phyloP scores from a whole-genome alignment of 768 basidiomycete species.

The Lactarius evosmus region DNA sequence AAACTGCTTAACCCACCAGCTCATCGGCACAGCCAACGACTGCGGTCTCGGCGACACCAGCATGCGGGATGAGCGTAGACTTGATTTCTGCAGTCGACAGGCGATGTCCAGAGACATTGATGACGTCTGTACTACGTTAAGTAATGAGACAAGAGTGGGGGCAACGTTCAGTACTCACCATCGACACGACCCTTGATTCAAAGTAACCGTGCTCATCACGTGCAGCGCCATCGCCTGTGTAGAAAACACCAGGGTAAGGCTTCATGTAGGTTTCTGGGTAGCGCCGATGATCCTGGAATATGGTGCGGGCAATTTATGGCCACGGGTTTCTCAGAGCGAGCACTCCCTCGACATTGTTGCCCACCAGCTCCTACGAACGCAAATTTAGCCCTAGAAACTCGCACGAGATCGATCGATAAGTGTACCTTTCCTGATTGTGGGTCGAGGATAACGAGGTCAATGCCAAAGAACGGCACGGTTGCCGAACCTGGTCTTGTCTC shows the following conservation, averaged over 20 bases:
- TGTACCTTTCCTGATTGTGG: slow-evolving; percentile 66
- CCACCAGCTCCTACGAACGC: slow-evolving; percentile 53
- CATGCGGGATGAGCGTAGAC: slow-evolving; percentile 91
- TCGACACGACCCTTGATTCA: slow-evolving; percentile 99
- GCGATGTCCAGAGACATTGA: slow-evolving; percentile 97
- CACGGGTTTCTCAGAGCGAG: slow-evolving; percentile 83
- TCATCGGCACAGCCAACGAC: slow-evolving; percentile 87
- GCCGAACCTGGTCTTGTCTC: slow-evolving; percentile 95
- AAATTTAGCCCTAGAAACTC: neutral
- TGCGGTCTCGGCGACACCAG: slow-evolving; percentile 94
- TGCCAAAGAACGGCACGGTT: slow-evolving; percentile 97
- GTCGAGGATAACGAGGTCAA: slow-evolving; percentile 85
- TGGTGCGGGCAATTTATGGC: slow-evolving; percentile 93
- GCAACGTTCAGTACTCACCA: slow-evolving; percentile 45
- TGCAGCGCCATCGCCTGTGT: slow-evolving; percentile 96
- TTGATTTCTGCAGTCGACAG: slow-evolving; percentile 98
- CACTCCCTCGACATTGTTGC: slow-evolving; percentile 87
- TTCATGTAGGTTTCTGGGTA: slow-evolving; percentile 77
- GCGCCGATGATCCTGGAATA: slow-evolving; percentile 89
- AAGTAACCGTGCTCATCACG: slow-evolving; percentile 93
- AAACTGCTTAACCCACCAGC: slow-evolving; percentile 88
- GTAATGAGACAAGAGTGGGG: slow-evolving; percentile 7
- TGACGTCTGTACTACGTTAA: slow-evolving; percentile 64
- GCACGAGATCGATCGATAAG: slow-evolving; percentile 4
- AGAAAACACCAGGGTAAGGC: slow-evolving; percentile 89